Evolutionary conservation across 805 yeast species (phyloP), one percentile per base, ranked within the genome.

Genomic region (Metschnikowia noctiluminum): DNA sequence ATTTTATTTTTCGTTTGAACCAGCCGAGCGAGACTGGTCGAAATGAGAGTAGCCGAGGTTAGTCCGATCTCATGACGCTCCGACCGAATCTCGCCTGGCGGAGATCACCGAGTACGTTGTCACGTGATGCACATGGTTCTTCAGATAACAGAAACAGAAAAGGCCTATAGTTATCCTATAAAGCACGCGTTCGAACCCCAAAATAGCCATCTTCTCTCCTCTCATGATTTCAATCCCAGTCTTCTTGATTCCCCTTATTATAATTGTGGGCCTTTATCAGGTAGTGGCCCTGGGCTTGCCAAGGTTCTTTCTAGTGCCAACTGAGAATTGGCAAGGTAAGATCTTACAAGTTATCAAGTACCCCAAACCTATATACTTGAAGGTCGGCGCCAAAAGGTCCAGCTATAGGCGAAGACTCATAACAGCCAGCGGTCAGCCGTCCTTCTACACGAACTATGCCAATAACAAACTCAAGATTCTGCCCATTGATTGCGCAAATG

Each of bases 331-430:
- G 77, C 57, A 60, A 50, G 66, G 66, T 9, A 69, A 65, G 57
- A 64, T 73, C 50, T 35, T 41, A 35, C 45, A 54, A 35, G 74
- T 68, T n/a, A 50, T 71, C 36, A 53, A 65, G 32, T 52, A 65
- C 52, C 65, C 66, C 4, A 69, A 56, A 47, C 69, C 71, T 15
- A 67, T 70, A 39, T 70, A 69, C 54, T 59, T 73, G 40, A 57
- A 62, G 30, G 69, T 64, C 2, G 74, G 73, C 8, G 35, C 41
- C 40, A 72, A 72, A 52, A 46, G 75, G 26, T 68, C 75, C n/a
- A 66, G 73, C 43, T 70, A 49, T 50, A 57, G 78, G 38, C 64
- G 76, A 35, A 52, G 76, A 38, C 62, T 73, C 42, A 54, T 72
- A 9, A 52, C 65, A 9, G 74, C 78, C 7, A 64, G 73, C 37